phyloP scores from a whole-genome alignment of 345 rosid genomes.

The Tarenaya hassleriana region DNA sequence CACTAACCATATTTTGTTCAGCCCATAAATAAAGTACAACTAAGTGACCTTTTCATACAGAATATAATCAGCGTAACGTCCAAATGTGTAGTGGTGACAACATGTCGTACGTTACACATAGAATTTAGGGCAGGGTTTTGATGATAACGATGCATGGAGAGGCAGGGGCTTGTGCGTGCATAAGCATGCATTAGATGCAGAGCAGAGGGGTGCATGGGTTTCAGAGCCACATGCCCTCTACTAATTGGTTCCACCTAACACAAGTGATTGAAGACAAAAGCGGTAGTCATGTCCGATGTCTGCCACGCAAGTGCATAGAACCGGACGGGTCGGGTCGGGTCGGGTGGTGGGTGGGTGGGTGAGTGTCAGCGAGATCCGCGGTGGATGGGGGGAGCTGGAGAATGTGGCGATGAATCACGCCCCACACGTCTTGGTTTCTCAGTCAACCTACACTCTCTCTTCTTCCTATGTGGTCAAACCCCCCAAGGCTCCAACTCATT shows the following conservation, averaged over 20 bases:
- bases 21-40: too few relatives aligned
- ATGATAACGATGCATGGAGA: too few relatives aligned
- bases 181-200: too few relatives aligned
- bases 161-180: too few relatives aligned
- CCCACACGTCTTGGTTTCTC: conserved; percentile 2
- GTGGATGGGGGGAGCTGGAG: not conserved
- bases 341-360: not conserved
- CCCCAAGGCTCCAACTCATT: too few relatives aligned
- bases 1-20: too few relatives aligned
- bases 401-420: conserved; percentile 13
- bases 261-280: not conserved
- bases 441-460: not conserved
- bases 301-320: conserved; percentile 1
- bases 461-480: conserved; percentile 10
- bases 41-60: too few relatives aligned
- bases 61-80: too few relatives aligned
- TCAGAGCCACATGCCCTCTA: conserved; percentile 4
- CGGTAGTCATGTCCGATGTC: too few relatives aligned
- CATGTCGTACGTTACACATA: not conserved
- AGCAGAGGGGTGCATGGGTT: not conserved
- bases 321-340: conserved; percentile 1
- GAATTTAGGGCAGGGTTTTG: not conserved
- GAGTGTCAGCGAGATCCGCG: too few relatives aligned
- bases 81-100: too few relatives aligned
- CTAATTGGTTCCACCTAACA: not conserved